Evolutionary conservation across 768 basidiomycete species (phyloP).

Genomic region (Cystofilobasidium ferigula): DNA sequence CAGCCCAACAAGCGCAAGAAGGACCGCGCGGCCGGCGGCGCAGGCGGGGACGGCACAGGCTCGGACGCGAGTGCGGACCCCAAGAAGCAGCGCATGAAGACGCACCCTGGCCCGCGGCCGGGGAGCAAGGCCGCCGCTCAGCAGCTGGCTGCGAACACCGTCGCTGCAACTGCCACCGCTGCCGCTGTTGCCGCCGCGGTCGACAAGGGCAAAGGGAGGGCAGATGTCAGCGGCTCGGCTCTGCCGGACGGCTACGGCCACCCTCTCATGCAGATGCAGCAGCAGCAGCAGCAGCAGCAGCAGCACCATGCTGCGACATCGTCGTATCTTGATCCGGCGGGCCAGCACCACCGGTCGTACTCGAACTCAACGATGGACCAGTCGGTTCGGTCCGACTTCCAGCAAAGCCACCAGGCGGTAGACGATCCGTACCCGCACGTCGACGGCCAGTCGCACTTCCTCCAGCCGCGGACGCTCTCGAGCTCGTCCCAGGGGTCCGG

Average conservation of each 20-base stretch:
- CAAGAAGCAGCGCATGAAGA: not conserved
- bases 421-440: not conserved
- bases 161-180: too few relatives aligned
- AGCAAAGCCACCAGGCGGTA: not conserved
- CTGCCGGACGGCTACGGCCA: too few relatives aligned
- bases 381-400: not conserved
- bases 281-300: too few relatives aligned
- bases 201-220: conserved; percentile 5
- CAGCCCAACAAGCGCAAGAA: conserved; percentile 26
- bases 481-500: not conserved
- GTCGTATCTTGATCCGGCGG: not conserved
- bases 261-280: too few relatives aligned
- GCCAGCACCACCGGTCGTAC: not conserved
- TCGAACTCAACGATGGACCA: not conserved
- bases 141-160: not conserved
- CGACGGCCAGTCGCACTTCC: conserved; percentile 9
- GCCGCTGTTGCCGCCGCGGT: not conserved
- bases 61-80: not conserved
- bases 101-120: not conserved
- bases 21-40: not conserved
- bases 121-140: not conserved
- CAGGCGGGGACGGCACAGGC: not conserved
- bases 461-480: not conserved
- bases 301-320: too few relatives aligned
- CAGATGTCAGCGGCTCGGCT: not conserved